A percentile compares a stretch with the other conserved stretches of the same genome.
Conservation (phyloP, 139 green algal species). For the Chlamydomonas schloesseri region DNA sequence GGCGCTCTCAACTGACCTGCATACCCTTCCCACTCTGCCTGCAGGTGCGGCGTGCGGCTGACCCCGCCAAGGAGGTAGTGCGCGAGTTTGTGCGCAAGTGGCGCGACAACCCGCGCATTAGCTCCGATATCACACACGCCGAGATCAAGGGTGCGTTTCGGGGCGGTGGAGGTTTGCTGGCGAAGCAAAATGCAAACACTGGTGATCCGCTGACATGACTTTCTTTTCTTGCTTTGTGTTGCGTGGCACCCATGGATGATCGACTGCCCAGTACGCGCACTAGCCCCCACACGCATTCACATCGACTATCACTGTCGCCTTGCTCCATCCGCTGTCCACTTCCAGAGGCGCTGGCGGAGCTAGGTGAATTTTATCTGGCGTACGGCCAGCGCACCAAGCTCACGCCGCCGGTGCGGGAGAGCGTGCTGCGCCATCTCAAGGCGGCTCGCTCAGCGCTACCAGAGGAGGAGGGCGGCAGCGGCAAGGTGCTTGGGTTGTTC, state of each 20-base stretch:
- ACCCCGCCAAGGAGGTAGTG: slow-evolving; percentile 66
- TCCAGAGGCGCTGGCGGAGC: slow-evolving; percentile 49
- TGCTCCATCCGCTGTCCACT: no score
- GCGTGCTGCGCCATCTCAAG: slow-evolving; percentile 15
- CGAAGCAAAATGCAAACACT: not conserved
- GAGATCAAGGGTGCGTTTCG: slow-evolving; percentile 53
- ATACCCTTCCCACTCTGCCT: not conserved
- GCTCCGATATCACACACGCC: slow-evolving; percentile 45
- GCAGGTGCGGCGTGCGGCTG: slow-evolving; percentile 67
- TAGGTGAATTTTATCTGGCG: slow-evolving; percentile 53
- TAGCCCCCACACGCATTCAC: no score
- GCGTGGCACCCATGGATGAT: no score
- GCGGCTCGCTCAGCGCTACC: not conserved
- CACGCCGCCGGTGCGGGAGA: slow-evolving; percentile 5
- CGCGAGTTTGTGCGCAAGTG: slow-evolving; percentile 65
- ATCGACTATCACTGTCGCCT: no score
- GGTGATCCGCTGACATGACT: not conserved
- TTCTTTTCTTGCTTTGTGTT: no score
- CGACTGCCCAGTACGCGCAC: not conserved
- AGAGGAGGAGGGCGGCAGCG: not conserved
- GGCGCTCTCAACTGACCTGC: no score
- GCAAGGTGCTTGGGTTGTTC: slow-evolving; percentile 3
- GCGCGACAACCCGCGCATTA: slow-evolving; percentile 55
- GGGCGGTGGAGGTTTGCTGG: not conserved
- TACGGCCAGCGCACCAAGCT: slow-evolving; percentile 33